A percentile compares a stretch with the other conserved stretches of the same genome.
These are phyloP conservation scores for Metarhizium humberi DNA, from an alignment of 2,329 filamentous ascomycete species.

Conservation along the genomic window DNA sequence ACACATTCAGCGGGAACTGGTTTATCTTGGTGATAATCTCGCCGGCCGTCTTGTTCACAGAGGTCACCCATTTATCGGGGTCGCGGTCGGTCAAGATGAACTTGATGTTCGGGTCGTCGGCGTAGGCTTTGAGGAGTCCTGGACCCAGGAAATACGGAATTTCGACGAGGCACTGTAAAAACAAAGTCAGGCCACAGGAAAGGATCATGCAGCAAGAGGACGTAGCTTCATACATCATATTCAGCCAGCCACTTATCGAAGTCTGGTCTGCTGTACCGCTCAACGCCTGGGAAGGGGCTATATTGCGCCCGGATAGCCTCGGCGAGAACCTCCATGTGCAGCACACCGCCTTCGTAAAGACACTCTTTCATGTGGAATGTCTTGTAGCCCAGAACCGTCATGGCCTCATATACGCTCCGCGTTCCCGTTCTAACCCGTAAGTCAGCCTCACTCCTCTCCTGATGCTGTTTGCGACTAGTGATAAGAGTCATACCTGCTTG, in stretches of 20 bases:
- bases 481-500: slow-evolving; percentile 19
- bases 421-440: slow-evolving; percentile 18
- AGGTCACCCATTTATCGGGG: slow-evolving; percentile 21
- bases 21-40: background rate
- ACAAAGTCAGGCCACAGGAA: too few relatives aligned
- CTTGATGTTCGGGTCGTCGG: slow-evolving; percentile 25
- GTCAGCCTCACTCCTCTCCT: background rate
- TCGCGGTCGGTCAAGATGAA: slow-evolving; percentile 27
- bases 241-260: slow-evolving; percentile 31
- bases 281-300: slow-evolving; percentile 7
- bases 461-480: too few relatives aligned
- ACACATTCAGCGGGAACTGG: slow-evolving; percentile 16
- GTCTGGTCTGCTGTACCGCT: slow-evolving; percentile 13
- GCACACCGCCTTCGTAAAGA: slow-evolving; percentile 9
- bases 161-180: slow-evolving; percentile 8
- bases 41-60: slow-evolving; percentile 16
- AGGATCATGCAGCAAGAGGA: too few relatives aligned
- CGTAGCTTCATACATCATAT: slow-evolving; percentile 21
- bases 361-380: slow-evolving; percentile 26
- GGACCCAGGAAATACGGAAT: slow-evolving; percentile 18
- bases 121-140: slow-evolving; percentile 14
- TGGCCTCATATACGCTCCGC: slow-evolving; percentile 17
- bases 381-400: slow-evolving; percentile 24
- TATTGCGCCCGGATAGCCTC: slow-evolving; percentile 22
- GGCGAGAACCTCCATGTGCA: slow-evolving; percentile 15